Evolutionary conservation across 306 rosid species (phyloP).

Genomic region (Medicago ruthenica): DNA sequence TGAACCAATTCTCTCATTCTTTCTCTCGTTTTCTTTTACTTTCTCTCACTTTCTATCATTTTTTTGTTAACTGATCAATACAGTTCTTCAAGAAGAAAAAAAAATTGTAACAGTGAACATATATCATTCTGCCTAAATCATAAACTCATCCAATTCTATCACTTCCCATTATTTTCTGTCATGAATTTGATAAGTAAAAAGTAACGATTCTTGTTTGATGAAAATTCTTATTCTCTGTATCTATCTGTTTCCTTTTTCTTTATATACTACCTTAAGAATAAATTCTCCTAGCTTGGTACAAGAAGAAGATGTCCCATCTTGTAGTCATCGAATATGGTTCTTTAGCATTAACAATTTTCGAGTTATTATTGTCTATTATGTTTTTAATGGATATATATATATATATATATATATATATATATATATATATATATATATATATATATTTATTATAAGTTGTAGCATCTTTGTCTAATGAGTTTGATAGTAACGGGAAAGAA

Average conservation of each 20-base stretch:
- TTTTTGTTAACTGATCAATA: too few species aligned
- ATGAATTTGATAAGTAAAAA: not conserved
- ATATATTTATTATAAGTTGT: slow-evolving; percentile 28
- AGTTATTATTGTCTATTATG: not conserved
- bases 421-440: too few species aligned
- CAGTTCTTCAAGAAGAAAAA: too few species aligned
- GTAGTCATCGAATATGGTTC: not conserved
- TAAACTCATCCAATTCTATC: not conserved
- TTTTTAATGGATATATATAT: not conserved
- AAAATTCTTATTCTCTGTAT: not conserved
- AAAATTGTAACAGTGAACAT: not conserved
- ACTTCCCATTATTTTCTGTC: not conserved
- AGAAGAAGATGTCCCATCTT: slow-evolving; percentile 13
- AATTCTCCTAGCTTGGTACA: slow-evolving; percentile 5
- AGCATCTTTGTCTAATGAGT: slow-evolving; percentile 34
- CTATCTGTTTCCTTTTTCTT: slow-evolving; percentile 1
- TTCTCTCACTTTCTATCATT: too few species aligned
- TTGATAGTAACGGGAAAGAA: not conserved
- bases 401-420: too few species aligned
- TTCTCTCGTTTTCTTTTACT: too few species aligned
- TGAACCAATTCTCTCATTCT: too few species aligned
- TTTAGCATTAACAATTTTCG: not conserved
- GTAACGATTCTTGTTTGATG: not conserved
- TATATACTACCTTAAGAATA: not conserved
- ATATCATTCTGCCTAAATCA: not conserved